A percentile compares a stretch with the other conserved stretches of the same genome.
These are phyloP conservation scores for Scedosporium boydii DNA, from an alignment of 2,329 filamentous ascomycete genomes.

Conservation along the genomic window DNA sequence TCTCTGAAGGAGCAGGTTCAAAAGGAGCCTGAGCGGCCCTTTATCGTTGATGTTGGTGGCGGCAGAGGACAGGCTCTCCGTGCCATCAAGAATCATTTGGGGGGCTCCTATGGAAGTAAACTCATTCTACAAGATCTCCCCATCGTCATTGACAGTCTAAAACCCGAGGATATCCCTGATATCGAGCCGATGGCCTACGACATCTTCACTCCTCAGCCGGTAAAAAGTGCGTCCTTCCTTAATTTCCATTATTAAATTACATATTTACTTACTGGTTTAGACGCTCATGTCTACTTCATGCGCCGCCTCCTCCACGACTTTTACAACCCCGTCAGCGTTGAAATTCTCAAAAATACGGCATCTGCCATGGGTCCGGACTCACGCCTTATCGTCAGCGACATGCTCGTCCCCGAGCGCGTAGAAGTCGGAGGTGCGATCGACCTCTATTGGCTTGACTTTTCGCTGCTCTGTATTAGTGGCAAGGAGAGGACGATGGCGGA, in stretches of 20 bases:
- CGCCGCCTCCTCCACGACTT: conserved; percentile 23
- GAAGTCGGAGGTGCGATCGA: conserved; percentile 15
- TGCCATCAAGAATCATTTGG: conserved; percentile 16
- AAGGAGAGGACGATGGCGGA: conserved; percentile 21
- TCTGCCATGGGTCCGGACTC: conserved; percentile 22
- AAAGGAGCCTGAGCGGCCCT: conserved; percentile 16
- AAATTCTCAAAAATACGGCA: conserved; percentile 20
- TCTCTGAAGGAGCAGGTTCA: conserved; percentile 16
- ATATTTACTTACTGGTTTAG: conserved; percentile 16
- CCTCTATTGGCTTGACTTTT: conserved; percentile 22
- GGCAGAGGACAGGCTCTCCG: conserved; percentile 18
- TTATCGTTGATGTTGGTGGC: conserved; percentile 19
- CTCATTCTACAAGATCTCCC: conserved; percentile 24
- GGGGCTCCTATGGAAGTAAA: conserved; percentile 15
- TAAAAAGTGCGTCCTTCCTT: conserved; percentile 14
- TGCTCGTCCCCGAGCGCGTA: conserved; percentile 22
- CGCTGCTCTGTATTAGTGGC: conserved; percentile 19
- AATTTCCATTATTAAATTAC: conserved; percentile 13
- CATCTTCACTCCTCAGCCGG: conserved; percentile 16
- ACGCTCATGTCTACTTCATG: conserved; percentile 23
- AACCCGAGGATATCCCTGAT: conserved; percentile 13
- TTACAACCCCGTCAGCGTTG: conserved; percentile 18
- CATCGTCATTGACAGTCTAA: conserved; percentile 20
- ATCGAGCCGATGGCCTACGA: conserved; percentile 19
- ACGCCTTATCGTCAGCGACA: conserved; percentile 23